phyloP scores from a whole-genome alignment of 2,329 filamentous ascomycete genomes.

The Zymoseptoria pseudotritici region DNA sequence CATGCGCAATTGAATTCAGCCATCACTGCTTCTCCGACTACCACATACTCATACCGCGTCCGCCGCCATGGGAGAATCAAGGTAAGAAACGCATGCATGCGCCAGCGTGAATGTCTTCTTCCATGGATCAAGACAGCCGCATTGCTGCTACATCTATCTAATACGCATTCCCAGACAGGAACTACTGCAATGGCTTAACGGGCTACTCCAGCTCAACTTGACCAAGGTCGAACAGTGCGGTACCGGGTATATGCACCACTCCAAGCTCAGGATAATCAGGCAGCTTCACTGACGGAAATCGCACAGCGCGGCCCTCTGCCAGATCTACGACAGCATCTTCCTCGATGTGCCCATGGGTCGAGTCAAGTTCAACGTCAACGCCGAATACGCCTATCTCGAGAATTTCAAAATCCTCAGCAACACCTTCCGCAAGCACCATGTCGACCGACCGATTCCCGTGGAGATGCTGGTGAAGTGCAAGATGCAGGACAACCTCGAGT shows the following conservation, averaged over 20 bases:
- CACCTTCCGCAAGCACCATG: constrained; percentile 72
- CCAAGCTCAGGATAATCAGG: constrained; percentile 3
- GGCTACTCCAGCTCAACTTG: constrained; percentile 93
- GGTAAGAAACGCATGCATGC: constrained; percentile 7
- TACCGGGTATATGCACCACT: constrained; percentile 64
- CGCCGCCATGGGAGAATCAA: constrained; percentile 22
- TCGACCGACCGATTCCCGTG: constrained; percentile 87
- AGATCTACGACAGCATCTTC: constrained; percentile 98
- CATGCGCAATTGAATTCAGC: background rate
- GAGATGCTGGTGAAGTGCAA: constrained; percentile 91
- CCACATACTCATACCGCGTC: background rate
- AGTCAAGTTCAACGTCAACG: constrained; percentile 97
- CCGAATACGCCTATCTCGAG: constrained; percentile 93
- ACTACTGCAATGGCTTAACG: constrained; percentile 92
- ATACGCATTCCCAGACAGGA: constrained; percentile 64
- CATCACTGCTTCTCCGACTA: background rate
- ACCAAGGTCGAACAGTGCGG: constrained; percentile 98
- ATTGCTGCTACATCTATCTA: constrained; percentile 5
- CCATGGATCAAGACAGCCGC: background rate
- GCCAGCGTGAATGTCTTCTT: background rate
- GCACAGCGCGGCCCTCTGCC: constrained; percentile 81
- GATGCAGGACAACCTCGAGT: constrained; percentile 99
- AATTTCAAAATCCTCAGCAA: constrained; percentile 98
- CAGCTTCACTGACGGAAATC: constrained; percentile 4
- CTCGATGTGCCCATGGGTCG: constrained; percentile 88